Conservation (phyloP, 1,139 yeast genomes). For the Candida pseudocylindracea region DNA sequence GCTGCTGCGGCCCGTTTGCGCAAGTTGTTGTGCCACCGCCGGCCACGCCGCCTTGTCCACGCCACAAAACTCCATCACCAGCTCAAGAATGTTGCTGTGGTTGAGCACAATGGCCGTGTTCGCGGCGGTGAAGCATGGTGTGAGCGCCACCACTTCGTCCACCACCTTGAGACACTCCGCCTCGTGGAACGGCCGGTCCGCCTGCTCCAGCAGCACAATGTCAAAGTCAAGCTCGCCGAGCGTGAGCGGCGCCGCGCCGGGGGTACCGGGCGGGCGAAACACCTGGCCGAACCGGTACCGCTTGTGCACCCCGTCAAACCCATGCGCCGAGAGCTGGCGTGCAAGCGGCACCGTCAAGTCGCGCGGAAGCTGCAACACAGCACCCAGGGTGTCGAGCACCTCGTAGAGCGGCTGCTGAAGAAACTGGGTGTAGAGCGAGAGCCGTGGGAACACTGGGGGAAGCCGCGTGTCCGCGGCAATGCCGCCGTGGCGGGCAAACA, state of each 20-base stretch:
- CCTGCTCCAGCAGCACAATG: conserved; percentile 21
- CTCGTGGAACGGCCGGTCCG: conserved; percentile 13
- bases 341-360: conserved; percentile 85
- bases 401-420: conserved; percentile 41
- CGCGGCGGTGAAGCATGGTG: conserved; percentile 38
- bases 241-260: conserved; percentile 49
- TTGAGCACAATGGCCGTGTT: conserved; percentile 40
- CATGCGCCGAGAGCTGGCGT: conserved; percentile 44
- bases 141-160: conserved; percentile 41
- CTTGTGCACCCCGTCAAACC: conserved; percentile 28
- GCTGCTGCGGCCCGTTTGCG: too few species aligned
- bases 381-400: conserved; percentile 65
- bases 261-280: conserved; percentile 35
- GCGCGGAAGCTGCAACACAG: conserved; percentile 70
- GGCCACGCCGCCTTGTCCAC: conserved; percentile 41
- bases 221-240: conserved; percentile 78
- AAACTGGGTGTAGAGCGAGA: neutral
- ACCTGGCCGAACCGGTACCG: conserved; percentile 62
- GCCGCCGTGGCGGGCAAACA: conserved; percentile 74
- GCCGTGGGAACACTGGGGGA: neutral
- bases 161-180: conserved; percentile 74
- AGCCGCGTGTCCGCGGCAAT: conserved; percentile 37
- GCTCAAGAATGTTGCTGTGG: conserved; percentile 59
- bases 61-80: conserved; percentile 39
- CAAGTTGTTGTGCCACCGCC: conserved; percentile 46